These are phyloP conservation scores for Wickerhamiella galacta DNA, from an alignment of 805 yeast genomes.

Conservation along the genomic window DNA sequence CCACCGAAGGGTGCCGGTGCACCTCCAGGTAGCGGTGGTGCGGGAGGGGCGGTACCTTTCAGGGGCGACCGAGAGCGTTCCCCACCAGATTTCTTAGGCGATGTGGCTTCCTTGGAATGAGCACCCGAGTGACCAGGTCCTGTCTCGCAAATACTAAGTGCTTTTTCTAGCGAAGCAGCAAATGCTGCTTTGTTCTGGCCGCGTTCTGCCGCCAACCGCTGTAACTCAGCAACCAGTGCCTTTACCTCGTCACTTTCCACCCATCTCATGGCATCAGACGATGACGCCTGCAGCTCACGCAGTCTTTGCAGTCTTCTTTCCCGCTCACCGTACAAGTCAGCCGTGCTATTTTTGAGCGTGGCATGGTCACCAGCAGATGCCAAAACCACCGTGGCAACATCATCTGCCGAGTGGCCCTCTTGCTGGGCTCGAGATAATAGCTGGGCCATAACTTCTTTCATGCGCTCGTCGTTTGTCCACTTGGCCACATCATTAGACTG, in stretches of 20 bases:
- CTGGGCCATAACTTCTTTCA: slow-evolving; percentile 12
- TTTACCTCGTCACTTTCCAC: slow-evolving; percentile 7
- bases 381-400: slow-evolving; percentile 1
- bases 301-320: slow-evolving; percentile 47
- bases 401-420: background rate
- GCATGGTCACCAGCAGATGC: background rate
- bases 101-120: too few species aligned
- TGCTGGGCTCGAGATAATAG: slow-evolving; percentile 3
- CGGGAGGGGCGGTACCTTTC: slow-evolving; percentile 21
- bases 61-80: too few species aligned
- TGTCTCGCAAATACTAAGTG: too few species aligned
- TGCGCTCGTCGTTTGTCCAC: slow-evolving; percentile 7
- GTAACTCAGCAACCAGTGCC: slow-evolving; percentile 8
- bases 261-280: slow-evolving; percentile 42
- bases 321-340: slow-evolving; percentile 7
- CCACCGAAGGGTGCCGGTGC: slow-evolving; percentile 6
- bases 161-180: background rate
- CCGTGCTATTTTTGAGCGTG: background rate
- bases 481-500: slow-evolving; percentile 50
- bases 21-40: slow-evolving; percentile 24
- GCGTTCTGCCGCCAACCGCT: background rate
- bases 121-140: too few species aligned
- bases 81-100: too few species aligned
- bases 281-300: slow-evolving; percentile 47
- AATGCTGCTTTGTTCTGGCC: slow-evolving; percentile 3